Evolutionary conservation across 2,329 filamentous ascomycete species (phyloP).

Genomic region (Penicillium concentricum): DNA sequence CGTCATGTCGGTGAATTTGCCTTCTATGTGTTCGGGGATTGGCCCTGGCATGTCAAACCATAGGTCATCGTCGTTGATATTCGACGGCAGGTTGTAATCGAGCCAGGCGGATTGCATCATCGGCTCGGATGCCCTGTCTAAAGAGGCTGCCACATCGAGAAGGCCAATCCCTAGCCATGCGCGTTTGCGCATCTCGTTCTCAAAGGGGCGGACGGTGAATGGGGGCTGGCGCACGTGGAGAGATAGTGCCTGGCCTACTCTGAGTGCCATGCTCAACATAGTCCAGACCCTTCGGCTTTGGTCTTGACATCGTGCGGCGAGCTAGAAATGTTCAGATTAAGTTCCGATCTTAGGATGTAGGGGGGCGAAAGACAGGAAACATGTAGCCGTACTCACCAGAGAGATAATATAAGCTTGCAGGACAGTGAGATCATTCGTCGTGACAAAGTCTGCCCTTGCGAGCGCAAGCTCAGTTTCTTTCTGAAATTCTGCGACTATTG

Average conservation of each 20-base stretch:
- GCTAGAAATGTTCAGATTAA: conserved; percentile 10
- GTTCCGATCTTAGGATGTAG: not conserved
- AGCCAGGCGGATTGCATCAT: conserved; percentile 35
- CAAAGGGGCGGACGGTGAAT: conserved; percentile 30
- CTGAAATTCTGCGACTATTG: conserved; percentile 22
- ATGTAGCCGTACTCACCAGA: conserved; percentile 20
- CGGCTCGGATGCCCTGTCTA: conserved; percentile 34
- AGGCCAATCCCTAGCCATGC: conserved; percentile 32
- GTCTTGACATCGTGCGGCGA: conserved; percentile 31
- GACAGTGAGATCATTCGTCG: conserved; percentile 33
- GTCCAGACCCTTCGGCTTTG: conserved; percentile 36
- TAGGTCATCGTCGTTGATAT: conserved; percentile 33
- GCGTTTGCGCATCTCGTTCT: conserved; percentile 32
- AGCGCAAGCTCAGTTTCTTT: conserved; percentile 27
- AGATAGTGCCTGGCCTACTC: conserved; percentile 32
- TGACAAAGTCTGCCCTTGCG: conserved; percentile 29
- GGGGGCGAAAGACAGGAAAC: not conserved
- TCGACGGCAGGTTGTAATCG: conserved; percentile 25
- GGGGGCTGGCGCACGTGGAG: conserved; percentile 30
- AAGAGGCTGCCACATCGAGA: conserved; percentile 30
- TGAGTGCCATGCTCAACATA: conserved; percentile 33
- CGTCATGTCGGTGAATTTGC: conserved; percentile 31
- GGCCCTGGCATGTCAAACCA: conserved; percentile 23
- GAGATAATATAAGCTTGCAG: conserved; percentile 35
- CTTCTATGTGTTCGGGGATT: conserved; percentile 14